These are phyloP conservation scores for Phytopythium cucurbitacearum DNA, from an alignment of 352 stramenopile species.

Conservation along the genomic window DNA sequence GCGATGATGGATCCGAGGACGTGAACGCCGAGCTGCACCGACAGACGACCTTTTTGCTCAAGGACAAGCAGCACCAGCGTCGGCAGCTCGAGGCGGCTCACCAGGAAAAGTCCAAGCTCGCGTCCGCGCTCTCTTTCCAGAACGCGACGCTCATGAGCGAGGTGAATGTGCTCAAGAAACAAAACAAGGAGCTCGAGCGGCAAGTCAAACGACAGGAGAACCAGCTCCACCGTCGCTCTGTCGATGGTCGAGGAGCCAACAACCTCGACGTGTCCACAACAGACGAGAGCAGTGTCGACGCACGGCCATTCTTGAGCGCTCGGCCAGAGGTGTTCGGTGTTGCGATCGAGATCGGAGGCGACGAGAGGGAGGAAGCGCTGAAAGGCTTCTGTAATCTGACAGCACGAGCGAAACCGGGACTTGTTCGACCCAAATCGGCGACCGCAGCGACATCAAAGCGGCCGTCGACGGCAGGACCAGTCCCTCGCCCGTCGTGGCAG, in stretches of 20 bases:
- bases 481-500: neutral
- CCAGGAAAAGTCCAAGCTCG: conserved; percentile 71
- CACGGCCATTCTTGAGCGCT: no score
- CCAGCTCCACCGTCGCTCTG: no score
- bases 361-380: neutral
- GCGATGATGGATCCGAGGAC: conserved; percentile 46
- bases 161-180: conserved; percentile 48
- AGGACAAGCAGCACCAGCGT: conserved; percentile 70
- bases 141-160: conserved; percentile 65
- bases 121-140: conserved; percentile 60
- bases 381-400: neutral
- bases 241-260: no score
- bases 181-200: conserved; percentile 69
- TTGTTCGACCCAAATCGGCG: conserved; percentile 21
- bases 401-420: neutral
- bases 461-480: neutral
- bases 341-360: no score
- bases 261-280: no score
- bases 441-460: conserved; percentile 4
- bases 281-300: no score
- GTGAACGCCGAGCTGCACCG: conserved; percentile 66
- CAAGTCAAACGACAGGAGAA: conserved; percentile 21
- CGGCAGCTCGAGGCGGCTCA: conserved; percentile 53
- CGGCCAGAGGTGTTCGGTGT: no score
- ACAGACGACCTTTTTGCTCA: conserved; percentile 69